Conservation (phyloP, 495 filamentous ascomycete species). For the Lasiosphaeria miniovina region DNA sequence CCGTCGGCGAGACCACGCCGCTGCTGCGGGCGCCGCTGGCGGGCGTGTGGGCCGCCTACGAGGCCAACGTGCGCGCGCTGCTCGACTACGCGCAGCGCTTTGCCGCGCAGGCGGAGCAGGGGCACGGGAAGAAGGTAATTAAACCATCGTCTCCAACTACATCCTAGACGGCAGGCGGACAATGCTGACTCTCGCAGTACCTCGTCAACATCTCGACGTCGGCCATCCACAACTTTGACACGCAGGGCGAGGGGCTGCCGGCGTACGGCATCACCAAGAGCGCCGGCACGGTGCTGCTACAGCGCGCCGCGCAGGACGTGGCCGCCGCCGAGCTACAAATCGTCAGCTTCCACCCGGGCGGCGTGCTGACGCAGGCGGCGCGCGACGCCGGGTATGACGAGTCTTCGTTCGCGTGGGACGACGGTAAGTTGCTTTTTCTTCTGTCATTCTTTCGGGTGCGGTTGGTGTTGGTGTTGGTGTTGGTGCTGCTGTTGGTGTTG, state of each 20-base stretch:
- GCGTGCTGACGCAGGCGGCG: conserved; percentile 31
- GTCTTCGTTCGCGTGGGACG: conserved; percentile 30
- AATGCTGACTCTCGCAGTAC: conserved; percentile 19
- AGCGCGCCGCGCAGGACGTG: conserved; percentile 35
- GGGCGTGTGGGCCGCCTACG: conserved; percentile 29
- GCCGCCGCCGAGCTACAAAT: conserved; percentile 37
- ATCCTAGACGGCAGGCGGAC: background rate
- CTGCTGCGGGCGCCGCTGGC: conserved; percentile 13
- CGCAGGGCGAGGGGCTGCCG: conserved; percentile 7
- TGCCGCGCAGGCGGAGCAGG: conserved; percentile 22
- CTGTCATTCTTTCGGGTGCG: background rate
- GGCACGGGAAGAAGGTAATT: conserved; percentile 8
- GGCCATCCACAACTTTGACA: conserved; percentile 24
- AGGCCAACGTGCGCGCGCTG: conserved; percentile 34
- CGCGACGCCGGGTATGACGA: conserved; percentile 17
- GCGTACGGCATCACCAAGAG: conserved; percentile 40
- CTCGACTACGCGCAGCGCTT: conserved; percentile 36
- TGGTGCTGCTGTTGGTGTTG: no score
- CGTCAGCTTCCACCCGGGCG: conserved; percentile 44
- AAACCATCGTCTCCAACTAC: background rate
- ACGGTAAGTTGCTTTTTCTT: conserved; percentile 28
- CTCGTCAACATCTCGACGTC: conserved; percentile 38
- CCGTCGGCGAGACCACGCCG: background rate
- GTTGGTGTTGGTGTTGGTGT: background rate
- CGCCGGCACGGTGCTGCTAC: conserved; percentile 33